Percentiles rank a stretch among this genome's conserved stretches.
phyloP scores from a whole-genome alignment of 1,284 basidiomycete genomes.

The Puccinia hordei region DNA sequence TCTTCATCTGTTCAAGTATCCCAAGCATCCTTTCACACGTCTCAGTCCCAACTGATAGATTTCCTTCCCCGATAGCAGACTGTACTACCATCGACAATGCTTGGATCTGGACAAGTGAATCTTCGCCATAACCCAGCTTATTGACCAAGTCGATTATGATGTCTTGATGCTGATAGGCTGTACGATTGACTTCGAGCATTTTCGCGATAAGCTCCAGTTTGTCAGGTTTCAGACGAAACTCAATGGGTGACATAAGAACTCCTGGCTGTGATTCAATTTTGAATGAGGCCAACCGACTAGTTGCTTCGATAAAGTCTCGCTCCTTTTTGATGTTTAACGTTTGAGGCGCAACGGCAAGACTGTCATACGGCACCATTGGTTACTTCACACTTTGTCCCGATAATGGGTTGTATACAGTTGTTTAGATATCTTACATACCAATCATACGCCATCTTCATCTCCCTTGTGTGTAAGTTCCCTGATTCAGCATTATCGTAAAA shows the following conservation, averaged over 20 bases:
- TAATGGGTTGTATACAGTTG: background rate
- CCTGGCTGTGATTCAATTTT: slow-evolving; percentile 74
- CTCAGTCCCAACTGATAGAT: slow-evolving; percentile 73
- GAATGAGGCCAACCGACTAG: slow-evolving; percentile 78
- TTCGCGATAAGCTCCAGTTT: slow-evolving; percentile 74
- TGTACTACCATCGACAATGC: slow-evolving; percentile 83
- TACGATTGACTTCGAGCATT: slow-evolving; percentile 75
- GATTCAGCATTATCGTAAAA: slow-evolving; percentile 89
- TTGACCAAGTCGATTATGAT: slow-evolving; percentile 82
- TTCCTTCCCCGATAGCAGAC: slow-evolving; percentile 75
- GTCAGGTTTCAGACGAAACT: slow-evolving; percentile 84
- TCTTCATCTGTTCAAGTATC: slow-evolving; percentile 65
- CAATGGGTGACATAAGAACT: slow-evolving; percentile 78
- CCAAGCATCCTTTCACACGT: slow-evolving; percentile 73
- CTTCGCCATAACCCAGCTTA: slow-evolving; percentile 77
- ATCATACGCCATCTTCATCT: slow-evolving; percentile 92
- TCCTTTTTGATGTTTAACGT: slow-evolving; percentile 71
- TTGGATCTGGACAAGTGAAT: slow-evolving; percentile 73
- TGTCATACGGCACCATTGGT: slow-evolving; percentile 59
- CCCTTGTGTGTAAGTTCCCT: slow-evolving; percentile 84
- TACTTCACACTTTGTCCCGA: background rate
- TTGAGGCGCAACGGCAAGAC: slow-evolving; percentile 71
- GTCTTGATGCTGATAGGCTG: slow-evolving; percentile 83
- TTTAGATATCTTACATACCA: slow-evolving; percentile 66
- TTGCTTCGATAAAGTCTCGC: slow-evolving; percentile 91